Percentiles rank a stretch among this genome's conserved stretches.
Evolutionary conservation across 2,329 filamentous ascomycete genomes (phyloP).

Genomic region (Fusarium austroafricanum): DNA sequence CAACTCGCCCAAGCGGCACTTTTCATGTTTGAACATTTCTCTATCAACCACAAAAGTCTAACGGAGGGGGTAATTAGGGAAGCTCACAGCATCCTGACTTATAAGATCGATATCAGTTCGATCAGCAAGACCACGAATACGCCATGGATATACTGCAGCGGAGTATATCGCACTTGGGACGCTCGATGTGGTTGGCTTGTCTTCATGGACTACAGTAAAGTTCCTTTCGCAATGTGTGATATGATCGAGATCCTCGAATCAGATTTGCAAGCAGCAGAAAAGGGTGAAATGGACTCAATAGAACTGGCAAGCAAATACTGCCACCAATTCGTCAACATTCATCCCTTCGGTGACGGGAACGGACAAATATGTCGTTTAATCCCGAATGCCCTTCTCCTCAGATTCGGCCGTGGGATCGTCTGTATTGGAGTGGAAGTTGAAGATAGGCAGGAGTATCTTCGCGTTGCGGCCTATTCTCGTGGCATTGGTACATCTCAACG

Average conservation of each 20-base stretch:
- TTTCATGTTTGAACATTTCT: slow-evolving; percentile 30
- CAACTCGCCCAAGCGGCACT: slow-evolving; percentile 23
- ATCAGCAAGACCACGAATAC: background rate
- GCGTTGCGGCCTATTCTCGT: background rate
- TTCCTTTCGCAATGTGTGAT: slow-evolving; percentile 41
- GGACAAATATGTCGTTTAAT: slow-evolving; percentile 50
- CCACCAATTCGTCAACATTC: slow-evolving; percentile 49
- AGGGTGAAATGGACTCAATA: slow-evolving; percentile 35
- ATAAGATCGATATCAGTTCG: background rate
- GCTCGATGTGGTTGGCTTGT: background rate
- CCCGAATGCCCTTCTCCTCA: slow-evolving; percentile 50
- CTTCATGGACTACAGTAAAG: background rate
- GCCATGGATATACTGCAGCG: slow-evolving; percentile 22
- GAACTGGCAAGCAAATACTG: slow-evolving; percentile 46
- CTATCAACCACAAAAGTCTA: background rate
- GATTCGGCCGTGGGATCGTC: slow-evolving; percentile 20
- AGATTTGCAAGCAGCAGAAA: slow-evolving; percentile 35
- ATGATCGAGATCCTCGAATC: slow-evolving; percentile 36
- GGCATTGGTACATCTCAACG: background rate
- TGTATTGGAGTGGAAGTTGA: background rate
- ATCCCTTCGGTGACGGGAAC: slow-evolving; percentile 54
- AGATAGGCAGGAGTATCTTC: background rate
- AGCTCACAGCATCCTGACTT: slow-evolving; percentile 41
- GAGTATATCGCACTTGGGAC: slow-evolving; percentile 42
- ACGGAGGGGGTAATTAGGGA: slow-evolving; percentile 38